A percentile compares a stretch with the other conserved stretches of the same genome.
phyloP scores from a whole-genome alignment of 768 basidiomycete species.

The Hebeloma cylindrosporum region DNA sequence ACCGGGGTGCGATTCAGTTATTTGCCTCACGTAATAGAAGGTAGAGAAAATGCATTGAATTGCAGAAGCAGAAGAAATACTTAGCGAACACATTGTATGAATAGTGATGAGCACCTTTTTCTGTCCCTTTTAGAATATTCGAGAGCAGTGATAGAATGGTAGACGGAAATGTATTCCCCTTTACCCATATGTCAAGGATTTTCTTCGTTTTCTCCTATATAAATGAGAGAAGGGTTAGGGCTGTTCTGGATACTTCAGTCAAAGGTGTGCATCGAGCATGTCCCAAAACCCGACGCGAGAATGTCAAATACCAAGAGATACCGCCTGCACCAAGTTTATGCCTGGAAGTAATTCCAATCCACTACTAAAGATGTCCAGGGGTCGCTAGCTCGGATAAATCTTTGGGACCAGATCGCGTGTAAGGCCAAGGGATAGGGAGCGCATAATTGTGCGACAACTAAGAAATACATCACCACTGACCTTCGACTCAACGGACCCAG shows the following conservation, averaged over 20 bases:
- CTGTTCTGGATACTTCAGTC: slow-evolving; percentile 24
- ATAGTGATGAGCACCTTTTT: slow-evolving; percentile 87
- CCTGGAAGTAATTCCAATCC: no score
- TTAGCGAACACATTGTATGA: slow-evolving; percentile 76
- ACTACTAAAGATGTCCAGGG: no score
- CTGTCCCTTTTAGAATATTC: slow-evolving; percentile 65
- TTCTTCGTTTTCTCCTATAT: slow-evolving; percentile 95
- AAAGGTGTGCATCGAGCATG: neutral
- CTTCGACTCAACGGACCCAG: slow-evolving; percentile 73
- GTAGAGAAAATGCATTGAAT: slow-evolving; percentile 47
- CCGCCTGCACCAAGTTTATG: no score
- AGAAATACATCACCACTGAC: slow-evolving; percentile 56
- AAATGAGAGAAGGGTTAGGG: slow-evolving; percentile 44
- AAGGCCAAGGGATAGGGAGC: no score
- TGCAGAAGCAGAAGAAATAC: slow-evolving; percentile 71
- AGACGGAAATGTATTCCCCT: slow-evolving; percentile 85
- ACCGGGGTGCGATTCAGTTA: slow-evolving; percentile 66
- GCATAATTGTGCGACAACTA: no score
- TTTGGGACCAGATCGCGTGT: no score
- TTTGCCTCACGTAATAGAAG: slow-evolving; percentile 52
- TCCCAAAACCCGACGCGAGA: neutral
- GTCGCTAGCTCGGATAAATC: no score
- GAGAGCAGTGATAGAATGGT: slow-evolving; percentile 70
- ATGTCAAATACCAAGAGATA: no score
- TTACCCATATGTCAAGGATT: slow-evolving; percentile 96